phyloP scores from a whole-genome alignment of 208 protist genomes.

The Sergeia podlipaevii region DNA sequence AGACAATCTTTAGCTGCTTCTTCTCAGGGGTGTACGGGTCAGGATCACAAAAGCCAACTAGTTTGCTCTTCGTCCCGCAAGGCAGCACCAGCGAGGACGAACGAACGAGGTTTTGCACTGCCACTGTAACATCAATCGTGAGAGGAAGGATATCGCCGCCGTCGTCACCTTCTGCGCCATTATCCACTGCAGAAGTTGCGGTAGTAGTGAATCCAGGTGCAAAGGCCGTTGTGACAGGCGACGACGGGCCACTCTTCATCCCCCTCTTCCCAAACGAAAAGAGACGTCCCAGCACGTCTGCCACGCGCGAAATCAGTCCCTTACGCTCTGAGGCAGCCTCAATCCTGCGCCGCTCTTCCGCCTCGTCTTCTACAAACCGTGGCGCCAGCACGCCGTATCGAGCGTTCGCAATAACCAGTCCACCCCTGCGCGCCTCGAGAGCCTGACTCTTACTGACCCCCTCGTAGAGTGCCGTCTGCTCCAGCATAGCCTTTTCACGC shows the following conservation, averaged over 20 bases:
- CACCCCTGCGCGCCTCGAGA: slow-evolving; percentile 58
- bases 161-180: slow-evolving; percentile 11
- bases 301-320: slow-evolving; percentile 2
- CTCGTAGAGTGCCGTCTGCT: slow-evolving; percentile 65
- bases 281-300: not conserved
- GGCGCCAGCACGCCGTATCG: slow-evolving; percentile 81
- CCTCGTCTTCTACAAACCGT: slow-evolving; percentile 37
- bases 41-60: slow-evolving; percentile 85
- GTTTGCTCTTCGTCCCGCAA: slow-evolving; percentile 52
- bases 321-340: not conserved
- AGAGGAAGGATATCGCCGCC: slow-evolving; percentile 38
- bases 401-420: slow-evolving; percentile 85
- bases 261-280: not conserved
- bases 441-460: slow-evolving; percentile 40
- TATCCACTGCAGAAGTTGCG: not conserved
- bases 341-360: not conserved
- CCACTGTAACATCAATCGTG: slow-evolving; percentile 78
- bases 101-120: slow-evolving; percentile 82
- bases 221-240: not conserved
- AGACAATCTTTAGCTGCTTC: slow-evolving; percentile 82
- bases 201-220: not conserved
- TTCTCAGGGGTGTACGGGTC: slow-evolving; percentile 81
- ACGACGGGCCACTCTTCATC: not conserved
- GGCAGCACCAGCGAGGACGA: slow-evolving; percentile 76
- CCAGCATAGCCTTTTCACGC: slow-evolving; percentile 49